Base-by-base conservation (phyloP, 2,329 filamentous ascomycete species). In the Fusarium kyushuense region DNA sequence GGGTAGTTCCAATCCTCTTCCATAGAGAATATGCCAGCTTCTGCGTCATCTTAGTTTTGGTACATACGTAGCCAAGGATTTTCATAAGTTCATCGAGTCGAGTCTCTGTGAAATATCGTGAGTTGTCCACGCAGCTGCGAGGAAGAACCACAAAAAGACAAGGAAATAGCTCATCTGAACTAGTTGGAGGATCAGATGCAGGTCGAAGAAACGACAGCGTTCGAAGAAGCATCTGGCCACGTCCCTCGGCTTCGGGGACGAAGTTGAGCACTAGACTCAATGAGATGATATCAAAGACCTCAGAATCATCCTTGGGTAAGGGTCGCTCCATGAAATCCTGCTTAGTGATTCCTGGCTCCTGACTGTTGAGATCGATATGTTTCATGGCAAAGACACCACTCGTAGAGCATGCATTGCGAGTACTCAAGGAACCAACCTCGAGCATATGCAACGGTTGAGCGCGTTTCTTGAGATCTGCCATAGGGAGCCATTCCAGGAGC, bases 321-420 rank as follows among this genome's bases (percentile, higher is more conserved):
- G 94, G 92, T 27, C 94, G 86, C 70, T 93, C 82, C 94, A 99
- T 97, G 75, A 99, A 98, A 78, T 99, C 93, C 76, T 97, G 93
- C 78, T 96, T 89, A 58, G 89, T 76, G 69, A 99, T 99, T 1
- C 89, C 90, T 2, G 90, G 84, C 46, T 90, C 90, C 75, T 97
- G 93, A 62, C 94, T 96, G 79, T 96, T 92, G 57, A 99, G 82
- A 76, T 99, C 96, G 76, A 99, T 97, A 67, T 94, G 88, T 64
- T 90, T 87, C 72, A 97, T 88, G 35, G 91, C 83, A 72, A 98
- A 92, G 42, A 86, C 76, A 9, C 84, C 84, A 64, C 90, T 91
- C 63, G 83, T 87, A 1, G 94, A 95, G 78, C 94, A 97, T 16
- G 91, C 91, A 77, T 99, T 99, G 38, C 86, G 86, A 4, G 89